Evolutionary conservation across 306 rosid species (phyloP), one percentile per base, ranked within the genome.

Genomic region (Cajanus cajan): DNA sequence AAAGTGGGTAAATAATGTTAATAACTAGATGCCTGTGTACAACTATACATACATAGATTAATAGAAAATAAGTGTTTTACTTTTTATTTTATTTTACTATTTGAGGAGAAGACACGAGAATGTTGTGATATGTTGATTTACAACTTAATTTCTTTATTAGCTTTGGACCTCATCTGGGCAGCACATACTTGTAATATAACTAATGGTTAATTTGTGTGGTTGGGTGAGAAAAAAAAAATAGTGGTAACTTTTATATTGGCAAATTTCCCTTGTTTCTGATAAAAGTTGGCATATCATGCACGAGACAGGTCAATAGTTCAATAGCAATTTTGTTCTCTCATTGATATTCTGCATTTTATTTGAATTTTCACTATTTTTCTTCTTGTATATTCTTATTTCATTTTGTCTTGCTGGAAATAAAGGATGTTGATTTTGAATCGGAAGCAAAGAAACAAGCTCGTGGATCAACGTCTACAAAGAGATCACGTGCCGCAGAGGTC

Each of bases 401-500:
- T 48, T 58, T 50, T 77, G 36, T 25, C 68, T 76, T 78, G 12
- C 59, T 65, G 40, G 48, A 50, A 75, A 78, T 74, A 37, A 65
- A 92, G 98, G 98, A 88, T 63, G 82, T 78, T 41, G 90, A 87
- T 68, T 88, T 87, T 76, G 93, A 92, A 80, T 83, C 82, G 41
- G 93, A 83, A 47, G 89, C 50, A 41, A 92, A 87, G 84, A 92
- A 78, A 59, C 87, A 81, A 74, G 75, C 0, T 25, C 79, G 86
- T 31, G 92, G 89, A 70, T 78, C 90, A 24, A 37, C 92, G 33
- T 90, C 97, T 45, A 67, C 86, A 2, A 94, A 90, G 83, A 92
- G 94, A 81, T 81, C 93, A 9, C 97, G 98, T 44, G 98, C 97
- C 34, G 95, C 97, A 0, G 98, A 89, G 86, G 97, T 92, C 77